Evolutionary conservation across 2,329 filamentous ascomycete genomes (phyloP).

Genomic region (Fusarium clavum): DNA sequence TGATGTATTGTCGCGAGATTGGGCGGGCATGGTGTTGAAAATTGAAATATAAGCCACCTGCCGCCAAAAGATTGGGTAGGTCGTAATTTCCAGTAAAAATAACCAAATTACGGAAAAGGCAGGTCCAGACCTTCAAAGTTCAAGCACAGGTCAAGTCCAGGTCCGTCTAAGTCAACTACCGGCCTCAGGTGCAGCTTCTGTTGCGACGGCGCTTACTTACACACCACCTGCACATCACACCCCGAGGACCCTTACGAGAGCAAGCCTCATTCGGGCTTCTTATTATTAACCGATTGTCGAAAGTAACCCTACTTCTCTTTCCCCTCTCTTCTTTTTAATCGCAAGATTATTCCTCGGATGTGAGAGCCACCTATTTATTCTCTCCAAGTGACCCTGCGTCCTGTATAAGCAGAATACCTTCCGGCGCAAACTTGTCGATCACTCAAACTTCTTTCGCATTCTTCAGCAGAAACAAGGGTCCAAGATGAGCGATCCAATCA

Average conservation of each 20-base stretch:
- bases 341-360: constrained; percentile 5
- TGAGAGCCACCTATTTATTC: background rate
- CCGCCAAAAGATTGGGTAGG: constrained; percentile 14
- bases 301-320: constrained; percentile 15
- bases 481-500: constrained; percentile 35
- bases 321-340: constrained; percentile 6
- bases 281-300: constrained; percentile 4
- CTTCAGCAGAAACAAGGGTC: constrained; percentile 10
- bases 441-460: constrained; percentile 5
- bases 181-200: constrained; percentile 3
- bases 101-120: background rate
- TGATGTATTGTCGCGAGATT: constrained; percentile 10
- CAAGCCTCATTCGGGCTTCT: constrained; percentile 21
- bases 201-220: constrained; percentile 41
- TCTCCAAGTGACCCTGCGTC: constrained; percentile 9
- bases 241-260: constrained; percentile 26
- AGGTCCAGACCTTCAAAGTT: constrained; percentile 5
- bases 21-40: constrained; percentile 16
- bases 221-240: constrained; percentile 27
- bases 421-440: constrained; percentile 22
- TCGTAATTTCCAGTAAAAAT: background rate
- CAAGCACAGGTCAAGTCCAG: background rate
- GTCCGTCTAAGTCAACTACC: constrained; percentile 12
- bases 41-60: constrained; percentile 38
- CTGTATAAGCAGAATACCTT: background rate